Percentiles rank a stretch among this genome's conserved stretches.
These are phyloP conservation scores for Physaria fendleri DNA, from an alignment of 345 rosid genomes.

Conservation along the genomic window DNA sequence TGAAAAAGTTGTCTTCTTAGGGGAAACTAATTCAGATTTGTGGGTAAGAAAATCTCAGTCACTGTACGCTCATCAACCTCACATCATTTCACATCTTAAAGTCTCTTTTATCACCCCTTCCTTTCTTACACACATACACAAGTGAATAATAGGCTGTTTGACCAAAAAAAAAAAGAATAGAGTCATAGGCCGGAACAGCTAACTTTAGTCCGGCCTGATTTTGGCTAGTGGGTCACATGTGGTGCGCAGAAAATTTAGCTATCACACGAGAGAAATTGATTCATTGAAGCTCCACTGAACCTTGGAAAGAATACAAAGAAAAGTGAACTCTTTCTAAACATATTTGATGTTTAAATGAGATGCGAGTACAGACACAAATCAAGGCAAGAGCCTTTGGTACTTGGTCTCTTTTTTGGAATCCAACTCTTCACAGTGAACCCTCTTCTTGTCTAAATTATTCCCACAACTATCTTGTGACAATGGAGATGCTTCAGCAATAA, in stretches of 20 bases:
- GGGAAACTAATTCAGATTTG: conserved; percentile 8
- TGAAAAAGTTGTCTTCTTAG: conserved; percentile 11
- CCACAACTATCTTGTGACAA: conserved; percentile 37
- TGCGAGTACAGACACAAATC: conserved; percentile 21
- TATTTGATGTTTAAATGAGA: conserved; percentile 3
- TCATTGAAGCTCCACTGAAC: conserved; percentile 5
- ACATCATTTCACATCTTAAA: conserved; percentile 9
- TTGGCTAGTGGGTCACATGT: neutral
- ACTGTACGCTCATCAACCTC: conserved; percentile 32
- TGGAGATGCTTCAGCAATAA: conserved; percentile 50
- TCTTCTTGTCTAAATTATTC: conserved; percentile 51
- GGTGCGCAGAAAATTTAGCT: neutral
- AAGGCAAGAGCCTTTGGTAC: conserved; percentile 56
- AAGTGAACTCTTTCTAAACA: conserved; percentile 4
- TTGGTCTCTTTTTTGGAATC: conserved; percentile 42
- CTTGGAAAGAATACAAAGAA: conserved; percentile 5
- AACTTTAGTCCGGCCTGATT: neutral
- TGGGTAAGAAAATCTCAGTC: conserved; percentile 22
- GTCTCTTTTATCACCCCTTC: neutral
- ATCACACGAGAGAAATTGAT: neutral
- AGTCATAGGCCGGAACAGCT: neutral
- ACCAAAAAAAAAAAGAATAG: too few species aligned
- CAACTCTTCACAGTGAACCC: conserved; percentile 49
- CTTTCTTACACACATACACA: neutral
- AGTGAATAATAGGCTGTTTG: neutral